A percentile compares a stretch with the other conserved stretches of the same genome.
Evolutionary conservation across 2,329 filamentous ascomycete genomes (phyloP).

Genomic region (Ramularia collo-cygni): DNA sequence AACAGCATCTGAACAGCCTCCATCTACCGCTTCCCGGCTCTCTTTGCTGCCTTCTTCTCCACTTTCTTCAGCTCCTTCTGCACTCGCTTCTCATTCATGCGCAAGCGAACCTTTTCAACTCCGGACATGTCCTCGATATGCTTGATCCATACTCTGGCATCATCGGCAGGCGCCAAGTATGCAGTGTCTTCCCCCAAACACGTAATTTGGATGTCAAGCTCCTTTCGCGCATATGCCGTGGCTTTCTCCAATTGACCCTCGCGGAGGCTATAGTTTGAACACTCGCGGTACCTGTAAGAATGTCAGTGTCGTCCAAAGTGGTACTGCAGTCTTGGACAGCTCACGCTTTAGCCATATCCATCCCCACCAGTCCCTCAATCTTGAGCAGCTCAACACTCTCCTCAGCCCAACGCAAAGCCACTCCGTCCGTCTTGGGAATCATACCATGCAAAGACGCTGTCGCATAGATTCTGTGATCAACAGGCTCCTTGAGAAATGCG

Average conservation of each 20-base stretch:
- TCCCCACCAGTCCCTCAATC: conserved; percentile 19
- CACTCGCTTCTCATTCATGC: conserved; percentile 10
- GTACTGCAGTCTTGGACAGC: too few relatives aligned
- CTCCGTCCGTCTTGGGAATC: neutral
- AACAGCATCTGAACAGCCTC: too few relatives aligned
- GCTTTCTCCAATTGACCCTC: conserved; percentile 12
- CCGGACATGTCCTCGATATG: conserved; percentile 7
- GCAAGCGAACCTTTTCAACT: conserved; percentile 5
- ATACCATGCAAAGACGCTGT: conserved; percentile 1
- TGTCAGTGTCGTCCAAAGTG: neutral
- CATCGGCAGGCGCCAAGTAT: conserved; percentile 6
- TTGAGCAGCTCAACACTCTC: conserved; percentile 14
- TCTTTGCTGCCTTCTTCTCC: conserved; percentile 14
- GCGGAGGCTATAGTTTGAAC: conserved; percentile 15
- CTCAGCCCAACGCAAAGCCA: conserved; percentile 6
- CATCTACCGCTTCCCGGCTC: conserved; percentile 16
- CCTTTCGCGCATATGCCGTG: conserved; percentile 16
- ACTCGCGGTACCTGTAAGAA: conserved; percentile 8
- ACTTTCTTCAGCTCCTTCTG: conserved; percentile 11
- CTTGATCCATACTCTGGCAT: conserved; percentile 10
- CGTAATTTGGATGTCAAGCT: conserved; percentile 17
- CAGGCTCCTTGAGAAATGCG: conserved; percentile 14
- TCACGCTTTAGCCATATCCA: conserved; percentile 15
- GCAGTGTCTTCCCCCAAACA: conserved; percentile 16
- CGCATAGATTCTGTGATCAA: conserved; percentile 16